Percentiles rank a stretch among this genome's conserved stretches.
Evolutionary conservation across 108 stramenopile genomes (phyloP).

Genomic region (Skeletonema potamos): DNA sequence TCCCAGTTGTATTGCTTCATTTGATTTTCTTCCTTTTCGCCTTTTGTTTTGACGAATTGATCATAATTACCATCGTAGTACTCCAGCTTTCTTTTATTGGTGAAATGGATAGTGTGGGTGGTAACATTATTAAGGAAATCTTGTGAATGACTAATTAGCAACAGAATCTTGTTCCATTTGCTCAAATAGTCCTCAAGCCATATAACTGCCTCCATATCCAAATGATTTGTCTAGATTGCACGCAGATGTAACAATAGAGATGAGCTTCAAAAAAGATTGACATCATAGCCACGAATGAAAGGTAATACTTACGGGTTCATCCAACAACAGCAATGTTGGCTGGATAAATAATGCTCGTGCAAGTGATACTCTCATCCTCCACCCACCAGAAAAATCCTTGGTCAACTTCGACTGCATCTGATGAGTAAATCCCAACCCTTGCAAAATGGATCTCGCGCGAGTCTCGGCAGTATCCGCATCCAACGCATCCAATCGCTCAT

Average conservation of each 20-base stretch:
- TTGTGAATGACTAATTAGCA: constrained; percentile 88
- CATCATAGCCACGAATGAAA: background rate
- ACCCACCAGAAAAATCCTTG: constrained; percentile 97
- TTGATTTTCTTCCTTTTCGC: constrained; percentile 92
- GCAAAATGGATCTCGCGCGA: constrained; percentile 92
- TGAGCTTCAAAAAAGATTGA: background rate
- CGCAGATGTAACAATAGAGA: background rate
- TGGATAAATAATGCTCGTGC: constrained; percentile 87
- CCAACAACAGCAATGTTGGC: constrained; percentile 86
- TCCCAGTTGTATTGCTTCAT: constrained; percentile 98
- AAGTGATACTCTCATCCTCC: constrained; percentile 91
- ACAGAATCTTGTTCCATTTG: constrained; percentile 88
- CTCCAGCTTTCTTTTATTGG: constrained; percentile 68
- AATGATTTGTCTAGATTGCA: background rate
- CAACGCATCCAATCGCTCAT: constrained; percentile 93
- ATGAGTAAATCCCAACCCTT: constrained; percentile 95
- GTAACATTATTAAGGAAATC: constrained; percentile 97
- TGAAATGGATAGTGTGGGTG: constrained; percentile 96
- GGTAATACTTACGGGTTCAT: constrained; percentile 70
- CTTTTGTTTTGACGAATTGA: constrained; percentile 93
- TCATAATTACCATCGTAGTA: constrained; percentile 99
- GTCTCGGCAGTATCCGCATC: constrained; percentile 97
- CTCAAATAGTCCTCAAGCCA: constrained; percentile 95
- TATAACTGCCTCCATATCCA: constrained; percentile 97
- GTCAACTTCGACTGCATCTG: constrained; percentile 94